Conservation (phyloP, 1,284 basidiomycete species). For the Stygiomarasmius scandens region DNA sequence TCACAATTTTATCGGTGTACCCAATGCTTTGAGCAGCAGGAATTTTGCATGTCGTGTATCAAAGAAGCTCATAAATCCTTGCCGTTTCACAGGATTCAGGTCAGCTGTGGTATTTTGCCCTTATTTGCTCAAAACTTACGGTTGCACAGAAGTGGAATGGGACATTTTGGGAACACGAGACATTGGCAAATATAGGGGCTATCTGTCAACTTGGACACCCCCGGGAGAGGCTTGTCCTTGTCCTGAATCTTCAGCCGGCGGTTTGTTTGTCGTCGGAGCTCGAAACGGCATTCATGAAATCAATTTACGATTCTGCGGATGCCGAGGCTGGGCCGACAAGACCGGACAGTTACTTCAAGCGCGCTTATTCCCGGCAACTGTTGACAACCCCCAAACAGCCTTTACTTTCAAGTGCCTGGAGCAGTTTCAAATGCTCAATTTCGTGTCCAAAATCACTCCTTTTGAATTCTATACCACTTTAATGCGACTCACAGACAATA, state of each 20-base stretch:
- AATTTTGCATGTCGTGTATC: too few species aligned
- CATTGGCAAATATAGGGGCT: neutral
- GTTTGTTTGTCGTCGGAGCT: constrained; percentile 20
- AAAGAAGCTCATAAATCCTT: too few species aligned
- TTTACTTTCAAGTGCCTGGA: constrained; percentile 25
- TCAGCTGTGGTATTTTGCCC: neutral
- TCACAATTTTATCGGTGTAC: too few species aligned
- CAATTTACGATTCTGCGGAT: constrained; percentile 24
- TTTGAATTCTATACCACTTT: constrained; percentile 28
- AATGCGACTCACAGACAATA: constrained; percentile 25
- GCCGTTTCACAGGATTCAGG: constrained; percentile 5
- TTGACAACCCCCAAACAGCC: constrained; percentile 23
- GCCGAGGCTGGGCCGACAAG: constrained; percentile 13
- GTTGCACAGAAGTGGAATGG: constrained; percentile 4
- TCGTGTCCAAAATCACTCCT: constrained; percentile 25
- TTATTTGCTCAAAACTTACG: neutral
- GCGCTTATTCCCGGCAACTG: too few species aligned
- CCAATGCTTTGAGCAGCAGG: too few species aligned
- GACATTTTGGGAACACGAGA: neutral
- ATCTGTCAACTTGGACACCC: constrained; percentile 8
- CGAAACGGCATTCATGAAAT: constrained; percentile 21
- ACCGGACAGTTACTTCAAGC: too few species aligned
- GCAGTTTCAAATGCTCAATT: constrained; percentile 26
- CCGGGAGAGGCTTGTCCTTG: neutral
- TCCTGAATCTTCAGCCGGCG: constrained; percentile 3